phyloP scores from a whole-genome alignment of 2,329 filamentous ascomycete genomes.

The Graphilbum sp. region DNA sequence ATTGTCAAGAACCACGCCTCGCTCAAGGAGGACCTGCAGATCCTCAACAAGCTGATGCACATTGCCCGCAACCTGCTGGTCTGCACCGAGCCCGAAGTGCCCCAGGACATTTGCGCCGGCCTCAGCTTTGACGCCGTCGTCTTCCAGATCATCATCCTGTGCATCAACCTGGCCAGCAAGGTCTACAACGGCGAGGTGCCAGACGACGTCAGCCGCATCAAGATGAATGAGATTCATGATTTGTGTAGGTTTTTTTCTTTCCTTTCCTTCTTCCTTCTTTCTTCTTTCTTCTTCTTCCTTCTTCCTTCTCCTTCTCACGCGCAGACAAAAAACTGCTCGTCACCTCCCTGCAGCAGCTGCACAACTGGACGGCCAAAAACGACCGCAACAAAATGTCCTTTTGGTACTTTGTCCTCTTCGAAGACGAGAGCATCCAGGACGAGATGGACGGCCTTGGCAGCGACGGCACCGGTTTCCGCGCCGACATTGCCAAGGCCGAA shows the following conservation, averaged over 20 bases:
- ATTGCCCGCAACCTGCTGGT: slow-evolving; percentile 49
- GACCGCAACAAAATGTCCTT: slow-evolving; percentile 56
- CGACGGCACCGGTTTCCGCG: slow-evolving; percentile 35
- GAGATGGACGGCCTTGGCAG: slow-evolving; percentile 34
- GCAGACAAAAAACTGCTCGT: slow-evolving; percentile 50
- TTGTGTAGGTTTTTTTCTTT: slow-evolving; percentile 30
- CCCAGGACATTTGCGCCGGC: slow-evolving; percentile 48
- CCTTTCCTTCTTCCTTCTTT: neutral
- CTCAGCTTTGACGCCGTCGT: slow-evolving; percentile 51
- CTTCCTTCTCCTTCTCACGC: neutral
- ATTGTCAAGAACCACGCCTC: slow-evolving; percentile 46
- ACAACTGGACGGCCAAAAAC: slow-evolving; percentile 55
- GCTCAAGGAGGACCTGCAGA: slow-evolving; percentile 45
- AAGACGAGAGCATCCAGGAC: slow-evolving; percentile 32
- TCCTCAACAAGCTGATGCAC: slow-evolving; percentile 51
- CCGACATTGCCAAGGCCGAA: slow-evolving; percentile 41
- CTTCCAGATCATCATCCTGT: slow-evolving; percentile 47
- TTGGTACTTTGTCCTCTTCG: slow-evolving; percentile 50
- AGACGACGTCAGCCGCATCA: slow-evolving; percentile 38
- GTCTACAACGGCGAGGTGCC: slow-evolving; percentile 48
- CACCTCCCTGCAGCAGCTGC: slow-evolving; percentile 47
- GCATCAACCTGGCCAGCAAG: slow-evolving; percentile 51
- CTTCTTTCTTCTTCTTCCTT: slow-evolving; percentile 30
- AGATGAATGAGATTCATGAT: slow-evolving; percentile 47
- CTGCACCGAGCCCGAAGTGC: slow-evolving; percentile 46